Evolutionary conservation across 2,329 filamentous ascomycete species (phyloP).

Genomic region (Trichoderma arundinaceum): DNA sequence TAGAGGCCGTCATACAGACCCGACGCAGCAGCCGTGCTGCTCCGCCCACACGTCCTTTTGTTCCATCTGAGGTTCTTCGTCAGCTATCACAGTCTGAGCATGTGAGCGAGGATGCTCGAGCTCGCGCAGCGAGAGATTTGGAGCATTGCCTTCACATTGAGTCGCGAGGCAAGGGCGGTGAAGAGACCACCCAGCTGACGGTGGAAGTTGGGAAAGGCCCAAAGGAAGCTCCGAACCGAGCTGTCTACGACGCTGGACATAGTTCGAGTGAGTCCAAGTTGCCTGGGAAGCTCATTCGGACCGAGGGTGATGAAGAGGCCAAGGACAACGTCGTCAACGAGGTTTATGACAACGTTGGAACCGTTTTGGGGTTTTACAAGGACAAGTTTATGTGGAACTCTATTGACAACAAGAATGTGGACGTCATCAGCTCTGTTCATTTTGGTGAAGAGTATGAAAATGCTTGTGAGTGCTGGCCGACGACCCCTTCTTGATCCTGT

Average conservation of each 20-base stretch:
- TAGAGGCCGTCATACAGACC: slow-evolving; percentile 45
- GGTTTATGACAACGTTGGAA: slow-evolving; percentile 57
- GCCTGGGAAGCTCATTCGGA: slow-evolving; percentile 51
- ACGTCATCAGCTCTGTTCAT: slow-evolving; percentile 60
- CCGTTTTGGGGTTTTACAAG: slow-evolving; percentile 57
- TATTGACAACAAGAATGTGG: slow-evolving; percentile 56
- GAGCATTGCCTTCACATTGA: slow-evolving; percentile 45
- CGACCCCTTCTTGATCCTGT: not conserved
- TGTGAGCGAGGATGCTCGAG: slow-evolving; percentile 48
- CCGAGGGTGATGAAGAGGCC: slow-evolving; percentile 49
- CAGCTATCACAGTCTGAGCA: slow-evolving; percentile 47
- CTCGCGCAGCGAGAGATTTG: slow-evolving; percentile 47
- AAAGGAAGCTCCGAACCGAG: slow-evolving; percentile 46
- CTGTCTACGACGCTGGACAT: slow-evolving; percentile 53
- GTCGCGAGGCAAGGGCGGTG: slow-evolving; percentile 32
- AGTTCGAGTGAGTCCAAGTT: slow-evolving; percentile 45
- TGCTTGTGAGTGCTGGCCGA: slow-evolving; percentile 50
- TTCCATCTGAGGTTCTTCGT: slow-evolving; percentile 49
- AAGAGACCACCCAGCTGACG: slow-evolving; percentile 25
- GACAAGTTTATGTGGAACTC: slow-evolving; percentile 57
- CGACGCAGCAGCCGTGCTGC: slow-evolving; percentile 38
- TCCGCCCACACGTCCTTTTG: slow-evolving; percentile 40
- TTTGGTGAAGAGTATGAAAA: slow-evolving; percentile 58
- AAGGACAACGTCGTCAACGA: slow-evolving; percentile 54
- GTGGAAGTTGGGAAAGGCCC: slow-evolving; percentile 23